A percentile compares a stretch with the other conserved stretches of the same genome.
These are phyloP conservation scores for Neocatenulostroma microsporum DNA, from an alignment of 2,329 filamentous ascomycete species.

Conservation along the genomic window DNA sequence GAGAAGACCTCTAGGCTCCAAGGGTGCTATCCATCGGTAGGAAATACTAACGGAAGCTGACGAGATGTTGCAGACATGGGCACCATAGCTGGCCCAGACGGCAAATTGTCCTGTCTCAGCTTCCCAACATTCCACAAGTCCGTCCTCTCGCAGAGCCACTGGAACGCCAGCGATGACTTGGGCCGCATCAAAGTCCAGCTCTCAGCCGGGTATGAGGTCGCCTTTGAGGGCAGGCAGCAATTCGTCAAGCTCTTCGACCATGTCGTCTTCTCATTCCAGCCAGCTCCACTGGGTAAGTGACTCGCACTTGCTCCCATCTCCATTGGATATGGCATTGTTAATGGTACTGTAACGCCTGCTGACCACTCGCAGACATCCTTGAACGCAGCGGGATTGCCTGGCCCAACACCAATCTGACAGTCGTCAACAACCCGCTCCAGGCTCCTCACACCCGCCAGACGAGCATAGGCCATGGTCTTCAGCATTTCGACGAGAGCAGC, in stretches of 20 bases:
- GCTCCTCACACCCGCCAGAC: constrained; percentile 2
- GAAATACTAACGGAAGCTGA: no score
- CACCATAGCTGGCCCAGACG: neutral
- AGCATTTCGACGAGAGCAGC: constrained; percentile 1
- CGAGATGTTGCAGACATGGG: neutral
- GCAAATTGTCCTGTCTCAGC: constrained; percentile 40
- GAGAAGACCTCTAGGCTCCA: no score
- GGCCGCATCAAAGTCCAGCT: constrained; percentile 71
- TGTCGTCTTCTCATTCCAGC: constrained; percentile 74
- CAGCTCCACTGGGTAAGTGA: constrained; percentile 64
- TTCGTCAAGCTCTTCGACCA: constrained; percentile 65
- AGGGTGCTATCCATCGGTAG: no score
- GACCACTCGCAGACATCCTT: constrained; percentile 55
- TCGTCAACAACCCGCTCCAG: constrained; percentile 43
- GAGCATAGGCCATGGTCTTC: constrained; percentile 2
- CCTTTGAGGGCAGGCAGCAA: constrained; percentile 17
- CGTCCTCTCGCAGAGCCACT: constrained; percentile 60
- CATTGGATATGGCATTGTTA: neutral
- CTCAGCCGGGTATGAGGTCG: constrained; percentile 56
- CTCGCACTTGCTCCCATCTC: neutral
- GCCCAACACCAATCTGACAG: constrained; percentile 60
- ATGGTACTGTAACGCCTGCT: neutral
- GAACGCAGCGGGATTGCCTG: constrained; percentile 69
- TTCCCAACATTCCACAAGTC: constrained; percentile 68
- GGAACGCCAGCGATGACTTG: constrained; percentile 62